Evolutionary conservation across 768 basidiomycete species (phyloP).

Genomic region (Phlegmacium glaucopus): DNA sequence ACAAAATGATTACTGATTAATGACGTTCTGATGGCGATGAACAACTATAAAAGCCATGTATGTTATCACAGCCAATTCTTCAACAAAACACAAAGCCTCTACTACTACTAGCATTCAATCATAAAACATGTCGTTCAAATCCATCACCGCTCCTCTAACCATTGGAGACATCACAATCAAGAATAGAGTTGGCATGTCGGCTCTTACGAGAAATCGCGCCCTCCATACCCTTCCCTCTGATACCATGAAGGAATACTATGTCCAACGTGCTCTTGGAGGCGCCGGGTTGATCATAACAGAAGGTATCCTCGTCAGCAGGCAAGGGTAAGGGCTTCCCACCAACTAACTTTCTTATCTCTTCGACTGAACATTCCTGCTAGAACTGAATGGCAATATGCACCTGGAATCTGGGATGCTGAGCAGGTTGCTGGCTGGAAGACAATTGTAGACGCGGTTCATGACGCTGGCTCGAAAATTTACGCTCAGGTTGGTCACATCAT

Average conservation of each 20-base stretch:
- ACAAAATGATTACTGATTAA: too few species aligned
- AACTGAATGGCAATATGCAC: conserved; percentile 41
- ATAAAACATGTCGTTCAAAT: not conserved
- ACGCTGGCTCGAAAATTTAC: conserved; percentile 40
- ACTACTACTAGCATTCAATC: too few species aligned
- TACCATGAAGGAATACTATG: conserved; percentile 37
- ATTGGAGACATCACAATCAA: conserved; percentile 33
- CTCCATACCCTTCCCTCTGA: conserved; percentile 34
- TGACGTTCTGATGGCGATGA: too few species aligned
- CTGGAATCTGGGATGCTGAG: conserved; percentile 44
- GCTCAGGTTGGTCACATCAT: conserved; percentile 31
- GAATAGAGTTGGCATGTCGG: conserved; percentile 38
- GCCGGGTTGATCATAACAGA: conserved; percentile 40
- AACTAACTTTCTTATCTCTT: not conserved
- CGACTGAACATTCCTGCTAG: conserved; percentile 17
- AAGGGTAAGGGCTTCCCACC: conserved; percentile 29
- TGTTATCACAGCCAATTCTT: too few species aligned
- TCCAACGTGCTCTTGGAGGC: conserved; percentile 33
- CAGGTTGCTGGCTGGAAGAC: conserved; percentile 44
- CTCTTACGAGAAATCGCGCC: conserved; percentile 39
- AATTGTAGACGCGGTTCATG: conserved; percentile 45
- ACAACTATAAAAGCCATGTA: too few species aligned
- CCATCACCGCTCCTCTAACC: conserved; percentile 30
- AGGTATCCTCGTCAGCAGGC: conserved; percentile 35
- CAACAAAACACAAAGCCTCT: too few species aligned